Percentiles rank a stretch among this genome's conserved stretches.
phyloP scores from a whole-genome alignment of 106 monocot genomes.

The Ottelia alismoides region DNA sequence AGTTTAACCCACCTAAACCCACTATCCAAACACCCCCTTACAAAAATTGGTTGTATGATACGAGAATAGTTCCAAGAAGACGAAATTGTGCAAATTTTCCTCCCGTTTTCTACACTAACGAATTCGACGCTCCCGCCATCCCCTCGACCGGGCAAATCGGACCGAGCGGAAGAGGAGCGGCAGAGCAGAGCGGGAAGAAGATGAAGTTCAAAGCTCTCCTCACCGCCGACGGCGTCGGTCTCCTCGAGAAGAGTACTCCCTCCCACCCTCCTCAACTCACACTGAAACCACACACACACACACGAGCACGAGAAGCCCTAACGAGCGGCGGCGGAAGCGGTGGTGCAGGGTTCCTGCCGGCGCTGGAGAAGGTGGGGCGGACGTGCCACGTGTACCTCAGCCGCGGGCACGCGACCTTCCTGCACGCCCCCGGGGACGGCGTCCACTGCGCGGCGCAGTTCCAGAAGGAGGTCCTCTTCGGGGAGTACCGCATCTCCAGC shows the following conservation, averaged over 20 bases:
- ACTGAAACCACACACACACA: conserved; percentile 10
- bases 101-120: too few species aligned
- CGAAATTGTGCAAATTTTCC: too few species aligned
- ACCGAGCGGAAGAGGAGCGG: neutral
- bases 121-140: too few species aligned
- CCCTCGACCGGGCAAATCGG: too few species aligned
- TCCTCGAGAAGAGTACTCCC: conserved; percentile 52
- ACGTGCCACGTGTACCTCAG: conserved; percentile 80
- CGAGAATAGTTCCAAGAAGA: too few species aligned
- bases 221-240: conserved; percentile 70
- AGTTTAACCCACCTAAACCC: too few species aligned
- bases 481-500: conserved; percentile 84
- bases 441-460: conserved; percentile 86
- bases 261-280: neutral
- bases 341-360: conserved; percentile 66
- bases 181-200: neutral
- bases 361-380: conserved; percentile 80
- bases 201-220: conserved; percentile 98
- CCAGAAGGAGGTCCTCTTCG: conserved; percentile 61
- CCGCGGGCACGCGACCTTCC: conserved; percentile 67
- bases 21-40: too few species aligned
- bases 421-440: conserved; percentile 54
- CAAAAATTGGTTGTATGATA: too few species aligned
- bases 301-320: neutral
- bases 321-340: too few species aligned